phyloP scores from a whole-genome alignment of 116 monocot species.

The Dioscorea cayenensis region DNA sequence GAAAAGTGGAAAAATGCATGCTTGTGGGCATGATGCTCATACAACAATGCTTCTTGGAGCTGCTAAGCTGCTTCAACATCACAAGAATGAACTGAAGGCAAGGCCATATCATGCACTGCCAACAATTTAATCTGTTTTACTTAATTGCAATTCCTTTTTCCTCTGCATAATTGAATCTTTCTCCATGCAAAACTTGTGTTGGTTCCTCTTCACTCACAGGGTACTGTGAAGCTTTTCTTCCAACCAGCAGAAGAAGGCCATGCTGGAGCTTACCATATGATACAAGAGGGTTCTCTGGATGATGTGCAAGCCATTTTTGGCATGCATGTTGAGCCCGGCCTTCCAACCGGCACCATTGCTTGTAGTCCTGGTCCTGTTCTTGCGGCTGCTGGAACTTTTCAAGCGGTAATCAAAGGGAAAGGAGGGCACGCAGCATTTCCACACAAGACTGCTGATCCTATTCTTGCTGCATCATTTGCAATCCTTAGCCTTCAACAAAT shows the following conservation, averaged over 20 bases:
- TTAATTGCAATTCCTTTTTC: neutral
- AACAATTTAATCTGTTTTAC: neutral
- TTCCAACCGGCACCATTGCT: constrained; percentile 37
- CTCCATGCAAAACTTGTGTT: neutral
- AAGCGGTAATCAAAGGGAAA: constrained; percentile 43
- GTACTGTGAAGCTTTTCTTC: constrained; percentile 83
- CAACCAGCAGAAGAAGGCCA: constrained; percentile 83
- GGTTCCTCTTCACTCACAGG: constrained; percentile 14
- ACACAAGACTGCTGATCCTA: constrained; percentile 37
- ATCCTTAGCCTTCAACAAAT: constrained; percentile 58
- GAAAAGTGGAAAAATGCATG: constrained; percentile 78
- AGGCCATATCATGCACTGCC: neutral
- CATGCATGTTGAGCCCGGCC: constrained; percentile 47
- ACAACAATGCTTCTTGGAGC: constrained; percentile 89
- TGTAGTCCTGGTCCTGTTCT: constrained; percentile 54
- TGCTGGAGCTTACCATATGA: constrained; percentile 64
- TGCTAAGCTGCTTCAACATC: constrained; percentile 65
- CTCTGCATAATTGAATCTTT: neutral
- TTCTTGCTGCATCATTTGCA: constrained; percentile 50
- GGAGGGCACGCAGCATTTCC: constrained; percentile 66
- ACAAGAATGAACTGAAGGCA: constrained; percentile 66
- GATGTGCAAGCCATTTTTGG: constrained; percentile 58
- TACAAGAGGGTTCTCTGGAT: constrained; percentile 65
- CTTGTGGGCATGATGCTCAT: constrained; percentile 92
- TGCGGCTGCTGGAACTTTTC: constrained; percentile 51